Evolutionary conservation across 2,329 filamentous ascomycete species (phyloP).

Genomic region (Ophiostoma sp.): DNA sequence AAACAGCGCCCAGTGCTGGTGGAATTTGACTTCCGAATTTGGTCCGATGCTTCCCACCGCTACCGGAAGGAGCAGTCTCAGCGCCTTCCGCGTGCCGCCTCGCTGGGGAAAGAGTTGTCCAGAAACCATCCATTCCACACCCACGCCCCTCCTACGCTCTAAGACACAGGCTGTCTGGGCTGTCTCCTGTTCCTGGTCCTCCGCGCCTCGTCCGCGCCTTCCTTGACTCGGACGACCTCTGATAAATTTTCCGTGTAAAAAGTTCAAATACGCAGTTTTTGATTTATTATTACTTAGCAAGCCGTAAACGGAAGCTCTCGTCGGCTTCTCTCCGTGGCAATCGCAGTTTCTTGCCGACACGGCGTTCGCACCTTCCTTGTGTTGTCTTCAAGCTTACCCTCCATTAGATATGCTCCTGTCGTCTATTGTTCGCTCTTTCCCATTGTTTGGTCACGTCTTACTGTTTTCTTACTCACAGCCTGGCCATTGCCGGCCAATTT

Average conservation of each 20-base stretch:
- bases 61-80: constrained; percentile 6
- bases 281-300: background rate
- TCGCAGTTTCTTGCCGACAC: background rate
- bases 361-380: background rate
- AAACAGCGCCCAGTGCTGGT: constrained; percentile 6
- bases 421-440: background rate
- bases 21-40: background rate
- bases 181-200: background rate
- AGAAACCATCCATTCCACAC: constrained; percentile 15
- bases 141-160: background rate
- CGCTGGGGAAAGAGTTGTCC: constrained; percentile 3
- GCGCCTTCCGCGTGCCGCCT: background rate
- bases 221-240: background rate
- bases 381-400: background rate
- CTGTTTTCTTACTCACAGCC: background rate
- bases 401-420: background rate
- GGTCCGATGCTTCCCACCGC: constrained; percentile 13
- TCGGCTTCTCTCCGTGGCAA: background rate
- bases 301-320: background rate
- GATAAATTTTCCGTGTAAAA: constrained; percentile 13
- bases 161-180: background rate
- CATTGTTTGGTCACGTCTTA: constrained; percentile 2
- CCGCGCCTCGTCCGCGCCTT: constrained; percentile 8
- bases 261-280: background rate
- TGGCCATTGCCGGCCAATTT: background rate